Evolutionary conservation across 2,329 filamentous ascomycete genomes (phyloP).

Genomic region (Pseudopithomyces chartarum): DNA sequence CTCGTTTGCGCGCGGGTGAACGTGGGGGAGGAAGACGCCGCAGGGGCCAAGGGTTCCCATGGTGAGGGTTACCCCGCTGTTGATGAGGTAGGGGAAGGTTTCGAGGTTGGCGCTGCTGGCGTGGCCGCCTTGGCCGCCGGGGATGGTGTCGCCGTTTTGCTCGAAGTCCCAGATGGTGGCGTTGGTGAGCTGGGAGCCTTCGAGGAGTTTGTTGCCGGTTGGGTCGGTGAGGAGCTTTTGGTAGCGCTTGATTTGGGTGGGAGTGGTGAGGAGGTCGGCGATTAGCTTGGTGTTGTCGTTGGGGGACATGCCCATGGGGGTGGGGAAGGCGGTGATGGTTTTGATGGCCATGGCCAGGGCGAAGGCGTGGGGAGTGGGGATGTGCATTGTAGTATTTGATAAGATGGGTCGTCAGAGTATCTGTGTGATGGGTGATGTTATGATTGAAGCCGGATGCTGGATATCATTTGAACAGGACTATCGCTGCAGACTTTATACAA

Average conservation of each 20-base stretch:
- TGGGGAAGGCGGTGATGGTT: neutral
- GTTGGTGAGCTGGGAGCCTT: neutral
- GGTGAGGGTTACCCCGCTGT: constrained; percentile 57
- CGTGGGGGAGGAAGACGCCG: constrained; percentile 55
- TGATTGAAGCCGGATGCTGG: neutral
- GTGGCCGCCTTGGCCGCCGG: constrained; percentile 1
- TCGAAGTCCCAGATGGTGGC: constrained; percentile 7
- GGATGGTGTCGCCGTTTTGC: neutral
- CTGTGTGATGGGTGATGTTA: neutral
- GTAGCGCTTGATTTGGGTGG: constrained; percentile 6
- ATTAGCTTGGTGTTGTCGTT: constrained; percentile 2
- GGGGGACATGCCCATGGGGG: constrained; percentile 2
- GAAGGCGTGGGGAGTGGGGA: neutral
- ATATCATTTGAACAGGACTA: neutral
- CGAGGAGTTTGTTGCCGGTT: neutral
- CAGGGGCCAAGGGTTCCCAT: constrained; percentile 58
- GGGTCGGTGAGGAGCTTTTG: constrained; percentile 4
- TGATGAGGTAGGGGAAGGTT: constrained; percentile 62
- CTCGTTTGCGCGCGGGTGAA: constrained; percentile 49
- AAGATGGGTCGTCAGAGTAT: no score
- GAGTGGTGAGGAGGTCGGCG: constrained; percentile 1
- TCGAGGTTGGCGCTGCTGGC: constrained; percentile 54
- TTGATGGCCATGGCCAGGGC: neutral
- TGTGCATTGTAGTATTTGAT: neutral
- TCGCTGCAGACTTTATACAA: neutral